A percentile compares a stretch with the other conserved stretches of the same genome.
phyloP scores from a whole-genome alignment of 1,139 yeast genomes.

The Pichiaceae sp. region DNA sequence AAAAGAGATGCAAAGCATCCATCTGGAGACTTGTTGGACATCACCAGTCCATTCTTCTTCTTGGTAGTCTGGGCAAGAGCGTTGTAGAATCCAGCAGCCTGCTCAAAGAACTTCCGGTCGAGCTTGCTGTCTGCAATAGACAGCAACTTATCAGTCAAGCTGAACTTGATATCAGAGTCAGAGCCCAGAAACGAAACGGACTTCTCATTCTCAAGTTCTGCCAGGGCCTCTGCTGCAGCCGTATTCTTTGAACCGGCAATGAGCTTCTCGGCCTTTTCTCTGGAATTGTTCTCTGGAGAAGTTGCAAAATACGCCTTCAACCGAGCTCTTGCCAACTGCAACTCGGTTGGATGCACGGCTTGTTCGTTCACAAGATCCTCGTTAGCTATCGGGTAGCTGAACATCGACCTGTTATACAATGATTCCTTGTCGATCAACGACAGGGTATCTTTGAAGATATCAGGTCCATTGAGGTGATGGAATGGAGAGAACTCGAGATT shows the following conservation, averaged over 20 bases:
- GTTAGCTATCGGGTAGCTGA: slow-evolving; percentile 26
- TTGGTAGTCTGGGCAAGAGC: slow-evolving; percentile 30
- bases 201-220: slow-evolving; percentile 43
- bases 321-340: slow-evolving; percentile 30
- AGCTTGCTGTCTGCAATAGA: slow-evolving; percentile 33
- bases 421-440: slow-evolving; percentile 53
- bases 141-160: slow-evolving; percentile 49
- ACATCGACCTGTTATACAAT: slow-evolving; percentile 29
- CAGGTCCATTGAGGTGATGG: slow-evolving; percentile 25
- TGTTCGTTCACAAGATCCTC: slow-evolving; percentile 8
- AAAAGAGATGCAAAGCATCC: slow-evolving; percentile 51
- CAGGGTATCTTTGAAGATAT: slow-evolving; percentile 29
- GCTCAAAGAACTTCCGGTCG: slow-evolving; percentile 34
- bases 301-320: slow-evolving; percentile 59
- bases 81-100: slow-evolving; percentile 37
- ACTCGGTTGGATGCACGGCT: slow-evolving; percentile 16
- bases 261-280: slow-evolving; percentile 33
- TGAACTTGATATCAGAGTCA: slow-evolving; percentile 39
- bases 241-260: slow-evolving; percentile 37
- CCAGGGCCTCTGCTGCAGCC: slow-evolving; percentile 40
- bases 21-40: slow-evolving; percentile 52
- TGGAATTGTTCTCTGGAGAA: slow-evolving; percentile 36
- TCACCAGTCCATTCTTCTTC: slow-evolving; percentile 41
- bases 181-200: slow-evolving; percentile 46
- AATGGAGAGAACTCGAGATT: slow-evolving; percentile 17